Conservation (phyloP, 352 stramenopile genomes). For the Globisporangium polare region DNA sequence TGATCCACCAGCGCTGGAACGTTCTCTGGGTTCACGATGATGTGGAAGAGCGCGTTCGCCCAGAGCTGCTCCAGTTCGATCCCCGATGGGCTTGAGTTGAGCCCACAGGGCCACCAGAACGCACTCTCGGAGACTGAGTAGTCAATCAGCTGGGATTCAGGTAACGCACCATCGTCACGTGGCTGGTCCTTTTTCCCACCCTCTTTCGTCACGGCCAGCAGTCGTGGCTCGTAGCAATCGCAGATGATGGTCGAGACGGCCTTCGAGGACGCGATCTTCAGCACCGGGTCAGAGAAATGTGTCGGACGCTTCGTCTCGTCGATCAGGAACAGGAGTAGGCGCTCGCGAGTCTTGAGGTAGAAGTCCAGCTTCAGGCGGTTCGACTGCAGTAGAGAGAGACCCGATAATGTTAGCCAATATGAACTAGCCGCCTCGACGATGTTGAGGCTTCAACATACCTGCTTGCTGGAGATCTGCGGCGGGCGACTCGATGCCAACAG, state of each 20-base stretch:
- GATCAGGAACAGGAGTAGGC: slow-evolving; percentile 63
- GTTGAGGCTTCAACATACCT: slow-evolving; percentile 19
- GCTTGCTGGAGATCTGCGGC: slow-evolving; percentile 39
- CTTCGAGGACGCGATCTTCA: slow-evolving; percentile 44
- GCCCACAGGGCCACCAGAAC: slow-evolving; percentile 77
- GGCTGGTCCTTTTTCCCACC: slow-evolving; percentile 13
- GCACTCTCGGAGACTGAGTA: slow-evolving; percentile 71
- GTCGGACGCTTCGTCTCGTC: slow-evolving; percentile 32
- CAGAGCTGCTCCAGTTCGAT: slow-evolving; percentile 44
- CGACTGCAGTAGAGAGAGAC: slow-evolving; percentile 23
- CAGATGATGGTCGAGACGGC: slow-evolving; percentile 69
- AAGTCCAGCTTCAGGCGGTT: slow-evolving; percentile 42
- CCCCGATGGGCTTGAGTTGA: slow-evolving; percentile 11
- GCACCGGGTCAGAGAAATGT: slow-evolving; percentile 49
- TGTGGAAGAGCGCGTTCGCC: slow-evolving; percentile 67
- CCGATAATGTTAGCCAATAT: slow-evolving; percentile 6
- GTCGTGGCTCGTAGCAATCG: slow-evolving; percentile 72
- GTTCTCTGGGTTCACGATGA: slow-evolving; percentile 62
- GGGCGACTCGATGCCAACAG: slow-evolving; percentile 70
- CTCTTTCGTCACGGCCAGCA: slow-evolving; percentile 16
- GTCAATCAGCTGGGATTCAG: slow-evolving; percentile 66
- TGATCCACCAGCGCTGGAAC: slow-evolving; percentile 68
- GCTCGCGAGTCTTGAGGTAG: slow-evolving; percentile 55
- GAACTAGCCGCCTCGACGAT: not conserved
- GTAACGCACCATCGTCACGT: slow-evolving; percentile 67